Percentiles rank a stretch among this genome's conserved stretches.
These are phyloP conservation scores for Umbelopsis sp. DNA, from an alignment of 371 early-diverging fungal genomes.

Conservation along the genomic window DNA sequence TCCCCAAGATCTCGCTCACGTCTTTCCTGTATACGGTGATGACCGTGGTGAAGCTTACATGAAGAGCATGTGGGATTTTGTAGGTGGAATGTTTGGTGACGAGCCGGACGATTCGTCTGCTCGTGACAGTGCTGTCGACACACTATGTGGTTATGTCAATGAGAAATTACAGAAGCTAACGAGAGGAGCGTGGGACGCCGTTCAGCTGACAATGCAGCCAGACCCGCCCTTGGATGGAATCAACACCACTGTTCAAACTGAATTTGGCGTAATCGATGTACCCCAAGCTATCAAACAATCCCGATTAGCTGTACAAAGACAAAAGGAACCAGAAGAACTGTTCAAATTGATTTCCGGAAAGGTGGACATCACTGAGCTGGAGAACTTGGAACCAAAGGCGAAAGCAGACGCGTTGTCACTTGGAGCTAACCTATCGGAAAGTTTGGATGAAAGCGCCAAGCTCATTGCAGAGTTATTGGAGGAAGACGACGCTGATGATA, in stretches of 20 bases:
- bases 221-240: neutral
- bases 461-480: neutral
- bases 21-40: slow-evolving; percentile 64
- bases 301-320: neutral
- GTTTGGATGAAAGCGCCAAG: neutral
- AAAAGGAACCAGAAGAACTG: slow-evolving; percentile 8
- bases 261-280: slow-evolving; percentile 41
- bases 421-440: neutral
- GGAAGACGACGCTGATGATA: neutral
- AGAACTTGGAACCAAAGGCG: neutral
- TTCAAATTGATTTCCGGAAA: slow-evolving; percentile 5
- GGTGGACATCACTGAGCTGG: slow-evolving; percentile 10
- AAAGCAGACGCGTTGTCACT: neutral
- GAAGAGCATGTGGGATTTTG: slow-evolving; percentile 64
- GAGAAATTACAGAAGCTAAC: slow-evolving; percentile 24
- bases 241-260: slow-evolving; percentile 25
- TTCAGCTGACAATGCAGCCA: neutral
- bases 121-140: neutral
- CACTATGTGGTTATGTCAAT: slow-evolving; percentile 7
- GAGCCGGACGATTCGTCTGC: neutral
- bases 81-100: slow-evolving; percentile 25
- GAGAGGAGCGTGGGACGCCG: slow-evolving; percentile 29
- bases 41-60: slow-evolving; percentile 68
- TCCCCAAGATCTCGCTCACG: slow-evolving; percentile 48
- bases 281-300: slow-evolving; percentile 12